Evolutionary conservation across 208 protist genomes (phyloP), one percentile per base, ranked within the genome.

Genomic region (Acanthamoeba divionensis): DNA sequence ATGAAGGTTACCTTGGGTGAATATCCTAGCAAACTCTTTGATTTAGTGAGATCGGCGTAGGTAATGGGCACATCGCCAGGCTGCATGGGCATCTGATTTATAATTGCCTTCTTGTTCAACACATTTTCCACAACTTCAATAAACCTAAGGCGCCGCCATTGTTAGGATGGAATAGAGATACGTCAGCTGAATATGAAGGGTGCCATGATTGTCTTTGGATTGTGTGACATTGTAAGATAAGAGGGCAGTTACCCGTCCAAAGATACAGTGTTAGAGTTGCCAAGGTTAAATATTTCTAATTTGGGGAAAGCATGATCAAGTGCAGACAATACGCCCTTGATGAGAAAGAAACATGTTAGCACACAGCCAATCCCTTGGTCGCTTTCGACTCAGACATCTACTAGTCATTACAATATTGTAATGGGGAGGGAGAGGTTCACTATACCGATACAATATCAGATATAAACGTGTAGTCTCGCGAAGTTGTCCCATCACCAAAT

Each of bases 201-300:
- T 18, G 0, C 1, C 6, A 73, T 0, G 31, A 50, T 31, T 45
- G 12, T 18, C 36, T 41, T 41, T 47, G 52, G 45, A 1, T 6
- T 33, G 38, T 24, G 50, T 45, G 26, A 15, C 0, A 5, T 48
- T 57, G 12, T 80, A 7, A 5, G 2, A 8, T 29, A 29, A 5
- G 12, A 48, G 66, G 1, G 66, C 10, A 12, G 0, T 13, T 45
- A 85, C 75, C 44, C 41, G 24, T 73, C 71, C 1, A 89, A 31
- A 10, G 24, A 10, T 9, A 73, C 38, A 24, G 80, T 69, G 50
- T 50, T 55, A 50, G 80, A 89, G 80, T 89, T 89, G 18, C 80
- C 80, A 18, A 89, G 45, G 60, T 89, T 89, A 63, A 89, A 73
- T 31, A 89, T n/a, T n/a, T 89, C 45, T 63, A 89, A 18, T 63